Base-by-base conservation (phyloP, 768 basidiomycete genomes). In the Leccinum imitatum region DNA sequence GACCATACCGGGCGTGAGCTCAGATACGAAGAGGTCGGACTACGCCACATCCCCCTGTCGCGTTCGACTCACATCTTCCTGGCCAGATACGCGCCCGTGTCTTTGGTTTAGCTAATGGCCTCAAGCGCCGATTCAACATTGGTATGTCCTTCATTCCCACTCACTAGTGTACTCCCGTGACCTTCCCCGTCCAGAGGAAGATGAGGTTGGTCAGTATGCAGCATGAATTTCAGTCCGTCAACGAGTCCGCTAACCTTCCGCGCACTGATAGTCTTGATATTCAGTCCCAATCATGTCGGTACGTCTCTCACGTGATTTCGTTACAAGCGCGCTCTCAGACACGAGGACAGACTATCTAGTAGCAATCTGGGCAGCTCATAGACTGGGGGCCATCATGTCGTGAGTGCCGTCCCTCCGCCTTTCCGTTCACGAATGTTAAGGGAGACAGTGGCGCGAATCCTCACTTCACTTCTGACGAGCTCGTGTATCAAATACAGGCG, bases 261-360 rank as follows among this genome's bases (percentile, higher is more conserved):
- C 27, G 33, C 8, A 4, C 54, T 63, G 1, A 25, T 25, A 89
- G 88, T 87, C 8, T 75, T 87, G 58, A 67, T 88, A 46, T 87
- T 84, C 69, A 86, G 86, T 60, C 80, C 84, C 30, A 90, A 90
- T 67, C 85, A 88, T 64, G 68, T 88, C 46, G 87, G 86, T 84
- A 62, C 46, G 78, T 66, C 31, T 55, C 44, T 17, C 30, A 17
- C 17, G 9, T 6, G 33, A 2, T 44, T 13, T 58, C 19, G 33
- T 53, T 14, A 37, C 25, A 17, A 44, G 31, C 50, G 31, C 21
- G 50, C 5, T 19, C 21, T 41, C 35, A 27, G 53, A 48, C 54
- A 19, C 27, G 4, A 11, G 8, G 25, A 6, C 61, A 87, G 80
- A 87, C 73, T 83, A 84, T 62, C 77, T 82, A 2, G 71, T 85